Percentiles rank a stretch among this genome's conserved stretches.
phyloP scores from a whole-genome alignment of 129 eudicot genomes.

The Silybum marianum region DNA sequence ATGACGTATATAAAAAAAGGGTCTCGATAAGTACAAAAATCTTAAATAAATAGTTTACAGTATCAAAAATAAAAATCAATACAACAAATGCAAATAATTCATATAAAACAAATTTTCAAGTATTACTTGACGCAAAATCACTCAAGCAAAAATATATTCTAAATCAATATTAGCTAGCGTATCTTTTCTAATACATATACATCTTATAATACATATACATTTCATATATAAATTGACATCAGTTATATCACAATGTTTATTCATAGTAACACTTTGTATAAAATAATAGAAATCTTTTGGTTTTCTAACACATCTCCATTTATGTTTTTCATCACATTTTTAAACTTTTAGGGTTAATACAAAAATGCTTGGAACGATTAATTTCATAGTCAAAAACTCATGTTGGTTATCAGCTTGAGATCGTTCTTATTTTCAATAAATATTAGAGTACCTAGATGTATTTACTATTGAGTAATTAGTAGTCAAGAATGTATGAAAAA shows the following conservation, averaged over 20 bases:
- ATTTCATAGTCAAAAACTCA: neutral
- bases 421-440: too few species aligned
- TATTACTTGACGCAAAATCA: neutral
- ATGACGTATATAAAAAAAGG: neutral
- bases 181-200: too few species aligned
- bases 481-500: too few species aligned
- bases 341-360: neutral
- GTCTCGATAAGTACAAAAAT: too few species aligned
- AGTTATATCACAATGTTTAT: neutral
- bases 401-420: neutral
- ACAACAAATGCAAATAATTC: too few species aligned
- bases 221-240: neutral
- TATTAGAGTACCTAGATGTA: neutral
- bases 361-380: neutral
- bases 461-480: too few species aligned
- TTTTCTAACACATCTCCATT: neutral
- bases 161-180: too few species aligned
- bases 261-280: neutral
- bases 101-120: neutral
- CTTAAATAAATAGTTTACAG: too few species aligned
- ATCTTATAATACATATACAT: too few species aligned
- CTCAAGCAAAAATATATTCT: neutral
- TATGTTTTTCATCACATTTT: neutral
- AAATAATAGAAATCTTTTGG: neutral
- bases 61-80: too few species aligned